Evolutionary conservation across 768 basidiomycete genomes (phyloP).

Genomic region (Trametes punicea): DNA sequence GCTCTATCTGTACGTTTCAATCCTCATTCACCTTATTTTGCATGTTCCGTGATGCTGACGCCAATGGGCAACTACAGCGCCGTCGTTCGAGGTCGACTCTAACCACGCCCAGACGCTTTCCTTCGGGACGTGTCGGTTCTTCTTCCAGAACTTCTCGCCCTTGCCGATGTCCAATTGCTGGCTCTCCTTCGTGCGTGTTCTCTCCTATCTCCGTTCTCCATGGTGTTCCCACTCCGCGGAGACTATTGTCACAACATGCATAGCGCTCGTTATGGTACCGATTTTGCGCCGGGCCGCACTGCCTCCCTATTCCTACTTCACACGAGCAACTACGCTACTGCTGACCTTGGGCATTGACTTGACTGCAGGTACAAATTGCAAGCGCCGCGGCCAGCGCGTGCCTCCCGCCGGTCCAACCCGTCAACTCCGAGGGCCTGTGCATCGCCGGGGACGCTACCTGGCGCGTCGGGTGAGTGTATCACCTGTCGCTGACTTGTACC

Average conservation of each 20-base stretch:
- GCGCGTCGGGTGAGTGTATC: conserved; percentile 15
- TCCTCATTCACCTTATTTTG: neutral
- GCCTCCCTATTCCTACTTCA: too few species aligned
- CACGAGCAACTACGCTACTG: too few species aligned
- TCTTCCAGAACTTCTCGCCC: conserved; percentile 23
- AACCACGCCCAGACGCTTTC: conserved; percentile 18
- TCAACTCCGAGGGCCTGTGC: conserved; percentile 18
- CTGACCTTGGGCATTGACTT: too few species aligned
- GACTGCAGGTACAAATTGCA: conserved; percentile 7
- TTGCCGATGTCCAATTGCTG: conserved; percentile 18
- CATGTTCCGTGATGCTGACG: neutral
- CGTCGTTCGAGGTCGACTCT: conserved; percentile 17
- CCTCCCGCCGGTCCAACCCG: conserved; percentile 23
- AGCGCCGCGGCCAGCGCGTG: conserved; percentile 19
- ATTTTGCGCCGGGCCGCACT: neutral
- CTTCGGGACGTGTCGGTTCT: conserved; percentile 26
- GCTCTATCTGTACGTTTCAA: conserved; percentile 12
- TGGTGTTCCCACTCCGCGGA: neutral
- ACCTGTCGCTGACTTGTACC: neutral
- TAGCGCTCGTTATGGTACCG: too few species aligned
- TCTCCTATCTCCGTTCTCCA: neutral
- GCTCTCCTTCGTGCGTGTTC: conserved; percentile 15
- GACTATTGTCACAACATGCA: too few species aligned
- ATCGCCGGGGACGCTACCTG: conserved; percentile 9
- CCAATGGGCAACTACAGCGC: neutral